Evolutionary conservation across 2,329 filamentous ascomycete species (phyloP).

Genomic region (Achaetomium macrosporum): DNA sequence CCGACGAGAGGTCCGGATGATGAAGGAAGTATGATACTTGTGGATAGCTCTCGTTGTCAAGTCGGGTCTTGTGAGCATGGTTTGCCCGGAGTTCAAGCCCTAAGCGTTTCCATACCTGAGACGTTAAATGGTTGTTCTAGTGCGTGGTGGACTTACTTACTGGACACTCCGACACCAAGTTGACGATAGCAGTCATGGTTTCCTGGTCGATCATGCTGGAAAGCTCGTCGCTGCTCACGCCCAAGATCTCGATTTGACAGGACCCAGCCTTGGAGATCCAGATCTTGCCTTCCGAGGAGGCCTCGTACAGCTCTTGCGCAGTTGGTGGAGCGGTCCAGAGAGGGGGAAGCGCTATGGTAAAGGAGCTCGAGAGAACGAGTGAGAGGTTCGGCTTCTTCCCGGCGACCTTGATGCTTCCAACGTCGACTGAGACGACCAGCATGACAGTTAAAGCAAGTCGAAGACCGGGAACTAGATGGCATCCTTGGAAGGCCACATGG

Average conservation of each 20-base stretch:
- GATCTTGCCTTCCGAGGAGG: slow-evolving; percentile 14
- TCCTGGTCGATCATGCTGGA: slow-evolving; percentile 2
- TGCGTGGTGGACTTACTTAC: slow-evolving; percentile 8
- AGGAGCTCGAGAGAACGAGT: slow-evolving; percentile 18
- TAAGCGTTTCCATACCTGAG: slow-evolving; percentile 22
- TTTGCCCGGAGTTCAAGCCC: slow-evolving; percentile 21
- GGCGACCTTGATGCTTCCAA: slow-evolving; percentile 20
- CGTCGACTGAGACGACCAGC: slow-evolving; percentile 11
- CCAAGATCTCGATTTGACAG: slow-evolving; percentile 20
- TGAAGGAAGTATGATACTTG: slow-evolving; percentile 20
- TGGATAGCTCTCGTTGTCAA: neutral
- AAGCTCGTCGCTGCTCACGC: slow-evolving; percentile 11
- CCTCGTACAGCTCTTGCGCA: slow-evolving; percentile 11
- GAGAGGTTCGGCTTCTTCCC: slow-evolving; percentile 12
- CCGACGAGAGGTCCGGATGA: slow-evolving; percentile 23
- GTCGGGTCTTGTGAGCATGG: slow-evolving; percentile 1
- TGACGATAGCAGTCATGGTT: slow-evolving; percentile 5
- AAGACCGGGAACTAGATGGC: neutral
- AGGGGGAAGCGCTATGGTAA: slow-evolving; percentile 9
- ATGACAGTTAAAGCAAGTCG: slow-evolving; percentile 9
- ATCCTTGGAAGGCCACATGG: neutral
- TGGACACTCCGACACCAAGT: slow-evolving; percentile 14
- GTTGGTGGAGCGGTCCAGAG: neutral
- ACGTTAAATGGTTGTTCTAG: neutral
- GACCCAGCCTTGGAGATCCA: slow-evolving; percentile 25